Evolutionary conservation across 2,329 filamentous ascomycete species (phyloP).

Genomic region (Aspergillus niger): DNA sequence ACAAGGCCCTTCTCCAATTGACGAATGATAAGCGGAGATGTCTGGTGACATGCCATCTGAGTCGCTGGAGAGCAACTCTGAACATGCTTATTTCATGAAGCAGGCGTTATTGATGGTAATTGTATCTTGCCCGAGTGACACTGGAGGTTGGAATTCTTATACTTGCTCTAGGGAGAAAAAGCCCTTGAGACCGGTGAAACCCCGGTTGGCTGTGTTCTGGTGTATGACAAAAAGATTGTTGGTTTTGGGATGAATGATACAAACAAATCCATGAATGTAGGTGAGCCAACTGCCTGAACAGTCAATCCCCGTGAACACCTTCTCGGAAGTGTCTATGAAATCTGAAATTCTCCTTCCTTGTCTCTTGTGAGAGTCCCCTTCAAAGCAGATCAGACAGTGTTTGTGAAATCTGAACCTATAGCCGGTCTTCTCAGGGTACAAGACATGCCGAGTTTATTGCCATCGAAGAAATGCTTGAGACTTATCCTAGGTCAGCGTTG

Average conservation of each 20-base stretch:
- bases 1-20: not conserved
- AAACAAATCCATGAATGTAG: conserved; percentile 74
- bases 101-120: conserved; percentile 82
- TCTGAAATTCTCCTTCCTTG: not conserved
- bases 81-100: conserved; percentile 71
- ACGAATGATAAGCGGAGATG: not conserved
- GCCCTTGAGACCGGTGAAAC: conserved; percentile 88
- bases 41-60: not conserved
- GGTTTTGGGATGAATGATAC: conserved; percentile 96
- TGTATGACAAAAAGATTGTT: conserved; percentile 76
- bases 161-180: conserved; percentile 68
- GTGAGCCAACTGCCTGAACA: conserved; percentile 19
- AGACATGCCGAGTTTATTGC: conserved; percentile 95
- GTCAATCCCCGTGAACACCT: not conserved
- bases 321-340: too few species aligned
- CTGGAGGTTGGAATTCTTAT: conserved; percentile 10
- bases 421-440: conserved; percentile 64
- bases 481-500: conserved; percentile 69
- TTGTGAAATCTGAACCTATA: not conserved
- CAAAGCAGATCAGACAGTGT: not conserved
- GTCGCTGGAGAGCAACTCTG: conserved; percentile 21
- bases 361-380: not conserved
- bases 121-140: not conserved
- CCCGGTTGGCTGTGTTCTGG: conserved; percentile 93
- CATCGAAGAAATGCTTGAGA: conserved; percentile 65